These are phyloP conservation scores for Blastobotrys persicus DNA, from an alignment of 1,139 yeast species.

Conservation along the genomic window DNA sequence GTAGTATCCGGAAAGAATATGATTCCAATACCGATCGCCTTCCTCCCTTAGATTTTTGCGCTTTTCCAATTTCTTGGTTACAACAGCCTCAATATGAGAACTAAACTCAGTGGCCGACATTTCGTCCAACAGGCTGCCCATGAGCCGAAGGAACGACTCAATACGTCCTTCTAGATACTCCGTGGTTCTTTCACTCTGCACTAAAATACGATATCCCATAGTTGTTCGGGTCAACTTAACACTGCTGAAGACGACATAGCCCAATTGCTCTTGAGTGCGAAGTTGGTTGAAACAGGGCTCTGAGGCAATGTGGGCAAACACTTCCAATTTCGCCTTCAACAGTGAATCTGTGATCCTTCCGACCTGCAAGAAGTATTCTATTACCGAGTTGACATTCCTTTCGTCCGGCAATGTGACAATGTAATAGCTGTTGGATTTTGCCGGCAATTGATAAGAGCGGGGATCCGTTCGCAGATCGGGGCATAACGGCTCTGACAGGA, in stretches of 20 bases:
- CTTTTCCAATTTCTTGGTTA: slow-evolving; percentile 63
- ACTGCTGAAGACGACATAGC: slow-evolving; percentile 86
- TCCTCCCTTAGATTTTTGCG: slow-evolving; percentile 79
- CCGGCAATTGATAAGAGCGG: slow-evolving; percentile 51
- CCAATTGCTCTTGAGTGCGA: slow-evolving; percentile 89
- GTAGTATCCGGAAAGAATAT: slow-evolving; percentile 71
- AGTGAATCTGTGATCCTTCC: slow-evolving; percentile 46
- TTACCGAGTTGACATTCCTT: slow-evolving; percentile 77
- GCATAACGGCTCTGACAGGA: slow-evolving; percentile 34
- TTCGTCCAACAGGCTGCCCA: slow-evolving; percentile 41
- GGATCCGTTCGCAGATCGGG: slow-evolving; percentile 45
- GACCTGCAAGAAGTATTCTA: slow-evolving; percentile 73
- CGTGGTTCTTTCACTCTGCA: slow-evolving; percentile 82
- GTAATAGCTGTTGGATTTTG: slow-evolving; percentile 47
- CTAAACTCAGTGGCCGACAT: slow-evolving; percentile 62
- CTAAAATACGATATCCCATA: slow-evolving; percentile 70
- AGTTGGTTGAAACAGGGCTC: slow-evolving; percentile 90
- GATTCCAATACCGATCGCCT: slow-evolving; percentile 59
- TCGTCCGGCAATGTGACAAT: slow-evolving; percentile 58
- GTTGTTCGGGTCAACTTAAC: slow-evolving; percentile 66
- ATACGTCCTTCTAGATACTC: slow-evolving; percentile 76
- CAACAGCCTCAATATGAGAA: slow-evolving; percentile 67
- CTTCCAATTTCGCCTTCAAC: slow-evolving; percentile 52
- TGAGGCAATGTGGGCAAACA: slow-evolving; percentile 66
- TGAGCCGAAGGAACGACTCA: slow-evolving; percentile 53